Evolutionary conservation across 768 basidiomycete species (phyloP).

Genomic region (Sarcomyxa edulis): DNA sequence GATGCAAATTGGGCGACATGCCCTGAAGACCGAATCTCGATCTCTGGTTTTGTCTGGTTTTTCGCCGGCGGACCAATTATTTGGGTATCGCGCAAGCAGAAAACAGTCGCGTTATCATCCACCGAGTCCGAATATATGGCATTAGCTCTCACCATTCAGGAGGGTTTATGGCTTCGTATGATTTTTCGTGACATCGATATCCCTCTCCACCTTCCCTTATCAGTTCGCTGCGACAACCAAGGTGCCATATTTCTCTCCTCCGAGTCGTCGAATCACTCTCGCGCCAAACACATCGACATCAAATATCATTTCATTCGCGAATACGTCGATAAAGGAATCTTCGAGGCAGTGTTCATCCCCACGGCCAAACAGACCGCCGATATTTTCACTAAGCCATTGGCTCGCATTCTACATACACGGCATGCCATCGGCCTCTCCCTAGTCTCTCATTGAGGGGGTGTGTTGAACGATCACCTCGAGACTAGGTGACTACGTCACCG

Average conservation of each 20-base stretch:
- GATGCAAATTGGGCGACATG: constrained; percentile 30
- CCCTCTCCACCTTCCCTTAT: constrained; percentile 12
- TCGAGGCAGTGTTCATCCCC: constrained; percentile 22
- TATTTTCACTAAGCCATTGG: constrained; percentile 32
- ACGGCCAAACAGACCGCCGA: constrained; percentile 30
- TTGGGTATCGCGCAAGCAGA: constrained; percentile 22
- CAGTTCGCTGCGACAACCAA: constrained; percentile 19
- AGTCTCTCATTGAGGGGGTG: constrained; percentile 5
- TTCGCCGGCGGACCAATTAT: constrained; percentile 21
- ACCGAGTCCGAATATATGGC: constrained; percentile 4
- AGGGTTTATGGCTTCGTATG: constrained; percentile 14
- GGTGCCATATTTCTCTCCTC: constrained; percentile 13
- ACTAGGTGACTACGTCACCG: no score
- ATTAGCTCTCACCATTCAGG: not conserved
- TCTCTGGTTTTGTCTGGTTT: constrained; percentile 30
- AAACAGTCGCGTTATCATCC: not conserved
- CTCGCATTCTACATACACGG: not conserved
- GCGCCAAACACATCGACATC: constrained; percentile 30
- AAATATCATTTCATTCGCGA: constrained; percentile 32
- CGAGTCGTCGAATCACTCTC: constrained; percentile 11
- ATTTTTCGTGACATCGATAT: constrained; percentile 1
- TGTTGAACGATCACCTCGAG: no score
- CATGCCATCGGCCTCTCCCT: constrained; percentile 5
- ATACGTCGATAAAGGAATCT: constrained; percentile 13
- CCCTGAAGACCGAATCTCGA: constrained; percentile 21